phyloP scores from a whole-genome alignment of 1,284 basidiomycete genomes.

The Psilocybe mexicana region DNA sequence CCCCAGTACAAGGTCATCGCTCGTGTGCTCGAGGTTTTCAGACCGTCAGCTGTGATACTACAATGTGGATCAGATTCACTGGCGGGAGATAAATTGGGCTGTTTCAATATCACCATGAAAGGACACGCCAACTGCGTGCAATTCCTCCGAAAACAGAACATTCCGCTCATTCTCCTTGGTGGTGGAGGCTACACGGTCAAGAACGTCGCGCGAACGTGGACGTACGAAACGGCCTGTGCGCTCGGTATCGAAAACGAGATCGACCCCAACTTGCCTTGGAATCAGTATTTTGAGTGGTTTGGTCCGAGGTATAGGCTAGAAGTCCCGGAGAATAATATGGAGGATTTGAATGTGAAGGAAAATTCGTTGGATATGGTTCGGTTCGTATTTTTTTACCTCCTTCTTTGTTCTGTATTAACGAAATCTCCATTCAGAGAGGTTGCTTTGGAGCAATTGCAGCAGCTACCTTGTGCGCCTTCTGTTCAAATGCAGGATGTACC shows the following conservation, averaged over 20 bases:
- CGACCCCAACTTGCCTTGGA: slow-evolving; percentile 87
- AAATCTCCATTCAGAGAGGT: slow-evolving; percentile 44
- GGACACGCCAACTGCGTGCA: slow-evolving; percentile 92
- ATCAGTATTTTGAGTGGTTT: slow-evolving; percentile 97
- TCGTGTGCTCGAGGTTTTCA: slow-evolving; percentile 89
- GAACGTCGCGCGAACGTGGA: slow-evolving; percentile 95
- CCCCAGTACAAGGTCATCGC: slow-evolving; percentile 66
- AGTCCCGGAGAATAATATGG: slow-evolving; percentile 91
- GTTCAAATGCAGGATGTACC: slow-evolving; percentile 89
- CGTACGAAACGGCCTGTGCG: slow-evolving; percentile 95
- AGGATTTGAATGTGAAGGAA: slow-evolving; percentile 87
- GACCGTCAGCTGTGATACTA: slow-evolving; percentile 87
- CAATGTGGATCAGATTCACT: slow-evolving; percentile 97
- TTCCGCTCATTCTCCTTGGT: slow-evolving; percentile 91
- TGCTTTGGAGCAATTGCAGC: slow-evolving; percentile 79
- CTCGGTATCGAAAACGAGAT: slow-evolving; percentile 82
- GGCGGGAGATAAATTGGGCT: slow-evolving; percentile 94
- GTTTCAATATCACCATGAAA: slow-evolving; percentile 95
- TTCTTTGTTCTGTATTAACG: slow-evolving; percentile 4
- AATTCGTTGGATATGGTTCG: slow-evolving; percentile 81
- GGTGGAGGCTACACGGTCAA: slow-evolving; percentile 97
- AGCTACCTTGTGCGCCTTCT: slow-evolving; percentile 82
- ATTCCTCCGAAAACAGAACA: slow-evolving; percentile 81
- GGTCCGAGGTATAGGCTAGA: slow-evolving; percentile 94
- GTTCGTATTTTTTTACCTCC: slow-evolving; percentile 40